Evolutionary conservation across 345 rosid species (phyloP), one percentile per base, ranked within the genome.

Genomic region (Schrenkiella parvula): DNA sequence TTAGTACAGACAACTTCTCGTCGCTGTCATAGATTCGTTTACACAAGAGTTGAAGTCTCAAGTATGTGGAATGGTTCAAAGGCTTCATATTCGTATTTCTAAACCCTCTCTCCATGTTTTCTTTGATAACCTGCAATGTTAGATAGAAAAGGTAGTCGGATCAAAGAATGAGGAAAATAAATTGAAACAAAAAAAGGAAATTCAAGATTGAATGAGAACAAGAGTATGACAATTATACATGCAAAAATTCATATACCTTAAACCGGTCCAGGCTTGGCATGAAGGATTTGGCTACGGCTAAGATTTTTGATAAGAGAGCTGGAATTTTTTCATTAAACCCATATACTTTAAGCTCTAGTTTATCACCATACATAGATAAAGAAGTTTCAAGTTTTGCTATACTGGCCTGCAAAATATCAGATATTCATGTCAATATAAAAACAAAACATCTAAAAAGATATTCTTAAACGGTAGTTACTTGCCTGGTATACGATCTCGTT

Each of bases 401-500:
- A 72, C 90, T 84, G 72, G 99, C 99, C 99, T 95, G 95, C 75
- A 82, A 17, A 31, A 65, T 14, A 2, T n/a, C 37, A 62, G 17
- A 63, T 44, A 55, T 63, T 63, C 29, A 48, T 46, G 71, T 70
- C 66, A 54, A 19, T 35, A 64, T 17, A 38, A 53, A 54, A 73
- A 66, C 29, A 38, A 52, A 42, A 32, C 65, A 80, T 26, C 12
- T 48, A 64, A 51, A 46, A 67, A 51, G 32, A 52, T 38, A 35
- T 15, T 34, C 22, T 75, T 26, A 38, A 58, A 70, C 55, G 29
- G 13, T 42, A 44, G 67, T 23, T 48, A 77, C 54, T 76, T 74
- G 88, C 99, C 99, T 89, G 99, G 81, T 95, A 91, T 73, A 88
- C 79, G 11, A 80, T 83, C 84, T 95, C 97, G 77, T 95, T 95